These are phyloP conservation scores for Penicillium nordicum DNA, from an alignment of 2,329 filamentous ascomycete species.

Conservation along the genomic window DNA sequence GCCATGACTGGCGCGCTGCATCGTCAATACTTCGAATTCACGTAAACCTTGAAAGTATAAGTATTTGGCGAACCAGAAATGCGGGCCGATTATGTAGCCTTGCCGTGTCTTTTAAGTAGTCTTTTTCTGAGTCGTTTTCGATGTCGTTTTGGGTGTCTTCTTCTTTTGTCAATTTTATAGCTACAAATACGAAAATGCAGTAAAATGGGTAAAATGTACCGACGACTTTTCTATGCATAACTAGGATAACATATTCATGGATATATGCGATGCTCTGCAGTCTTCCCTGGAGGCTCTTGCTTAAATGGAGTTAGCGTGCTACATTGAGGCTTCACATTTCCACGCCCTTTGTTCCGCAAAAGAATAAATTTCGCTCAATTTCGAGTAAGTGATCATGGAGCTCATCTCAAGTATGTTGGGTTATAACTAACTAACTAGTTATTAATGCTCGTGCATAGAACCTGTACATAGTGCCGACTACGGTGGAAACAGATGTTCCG, in stretches of 20 bases:
- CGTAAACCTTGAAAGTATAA: neutral
- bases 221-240: too few relatives aligned
- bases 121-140: neutral
- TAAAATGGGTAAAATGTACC: neutral
- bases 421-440: neutral
- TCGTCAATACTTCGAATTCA: neutral
- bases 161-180: neutral
- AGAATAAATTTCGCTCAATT: neutral
- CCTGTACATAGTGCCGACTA: neutral
- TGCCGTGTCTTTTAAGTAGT: neutral
- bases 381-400: neutral
- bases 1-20: constrained; percentile 12
- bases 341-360: neutral
- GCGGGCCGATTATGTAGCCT: neutral
- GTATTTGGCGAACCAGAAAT: neutral
- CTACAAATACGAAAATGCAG: neutral
- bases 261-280: neutral
- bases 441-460: neutral
- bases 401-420: neutral
- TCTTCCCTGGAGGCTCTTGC: neutral
- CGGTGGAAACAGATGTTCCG: constrained; percentile 8
- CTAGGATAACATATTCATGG: neutral
- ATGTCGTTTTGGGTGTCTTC: neutral
- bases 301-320: neutral
- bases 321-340: neutral